A percentile compares a stretch with the other conserved stretches of the same genome.
Evolutionary conservation across 176 grass and related monocot species (phyloP).

Genomic region (Metroxylon sagu): DNA sequence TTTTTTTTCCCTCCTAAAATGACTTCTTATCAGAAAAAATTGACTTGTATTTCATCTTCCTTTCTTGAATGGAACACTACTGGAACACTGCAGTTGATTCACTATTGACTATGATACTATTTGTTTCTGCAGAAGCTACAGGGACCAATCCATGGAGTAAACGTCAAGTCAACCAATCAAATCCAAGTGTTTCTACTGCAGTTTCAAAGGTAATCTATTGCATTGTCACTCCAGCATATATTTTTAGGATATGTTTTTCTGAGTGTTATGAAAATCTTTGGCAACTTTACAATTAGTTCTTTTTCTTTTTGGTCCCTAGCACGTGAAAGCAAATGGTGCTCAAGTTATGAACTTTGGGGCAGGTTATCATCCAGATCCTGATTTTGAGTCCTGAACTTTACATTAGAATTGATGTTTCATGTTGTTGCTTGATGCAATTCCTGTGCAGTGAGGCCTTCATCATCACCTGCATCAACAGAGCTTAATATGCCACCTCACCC

Average conservation of each 20-base stretch:
- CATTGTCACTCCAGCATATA: too few relatives aligned
- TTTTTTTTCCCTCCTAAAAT: too few relatives aligned
- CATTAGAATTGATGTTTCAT: too few relatives aligned
- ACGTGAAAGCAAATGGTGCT: slow-evolving; percentile 29
- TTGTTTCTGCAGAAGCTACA: slow-evolving; percentile 24
- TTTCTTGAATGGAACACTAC: neutral
- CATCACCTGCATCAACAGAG: slow-evolving; percentile 15
- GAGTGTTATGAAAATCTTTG: neutral
- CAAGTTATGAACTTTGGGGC: slow-evolving; percentile 40
- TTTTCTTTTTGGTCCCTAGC: slow-evolving; percentile 14
- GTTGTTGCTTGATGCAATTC: too few relatives aligned
- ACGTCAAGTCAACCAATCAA: slow-evolving; percentile 40
- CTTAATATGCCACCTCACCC: slow-evolving; percentile 32
- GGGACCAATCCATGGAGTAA: slow-evolving; percentile 51
- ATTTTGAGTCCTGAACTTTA: too few relatives aligned
- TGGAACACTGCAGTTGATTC: neutral
- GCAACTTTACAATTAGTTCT: neutral
- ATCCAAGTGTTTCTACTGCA: neutral
- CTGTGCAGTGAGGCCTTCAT: slow-evolving; percentile 18
- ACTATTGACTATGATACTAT: slow-evolving; percentile 6
- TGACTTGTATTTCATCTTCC: neutral
- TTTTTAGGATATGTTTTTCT: too few relatives aligned
- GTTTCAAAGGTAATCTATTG: too few relatives aligned
- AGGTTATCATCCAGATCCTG: slow-evolving; percentile 6
- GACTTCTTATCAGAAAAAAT: too few relatives aligned